A percentile compares a stretch with the other conserved stretches of the same genome.
Conservation (phyloP, 441 rosid genomes). For the Gossypium lobatum region DNA sequence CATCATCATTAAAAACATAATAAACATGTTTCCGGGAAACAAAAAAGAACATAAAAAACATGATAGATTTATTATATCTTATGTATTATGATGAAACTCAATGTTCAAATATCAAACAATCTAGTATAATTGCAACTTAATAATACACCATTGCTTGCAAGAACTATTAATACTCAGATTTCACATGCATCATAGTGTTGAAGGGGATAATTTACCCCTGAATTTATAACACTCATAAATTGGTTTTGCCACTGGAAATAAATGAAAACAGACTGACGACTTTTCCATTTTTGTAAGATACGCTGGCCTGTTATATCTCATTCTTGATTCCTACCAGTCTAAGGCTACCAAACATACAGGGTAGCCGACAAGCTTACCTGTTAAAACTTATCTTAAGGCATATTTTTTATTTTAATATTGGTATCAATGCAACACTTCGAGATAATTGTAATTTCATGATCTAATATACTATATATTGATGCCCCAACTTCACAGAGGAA, state of each 20-base stretch:
- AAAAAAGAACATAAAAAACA: no score
- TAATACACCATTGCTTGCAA: slow-evolving; percentile 48
- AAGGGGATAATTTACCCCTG: background rate
- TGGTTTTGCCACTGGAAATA: background rate
- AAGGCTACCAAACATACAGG: background rate
- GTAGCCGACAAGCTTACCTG: background rate
- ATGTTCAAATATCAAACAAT: background rate
- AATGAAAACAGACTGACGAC: no score
- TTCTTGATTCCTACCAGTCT: background rate
- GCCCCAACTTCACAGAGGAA: no score
- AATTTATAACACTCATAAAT: background rate
- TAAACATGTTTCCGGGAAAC: no score
- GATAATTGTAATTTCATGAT: no score
- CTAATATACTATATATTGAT: no score
- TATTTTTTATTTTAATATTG: no score
- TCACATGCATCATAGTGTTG: background rate
- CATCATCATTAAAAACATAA: no score
- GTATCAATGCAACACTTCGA: no score
- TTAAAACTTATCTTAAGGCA: background rate
- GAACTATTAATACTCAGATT: background rate
- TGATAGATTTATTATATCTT: background rate
- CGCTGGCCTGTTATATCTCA: background rate
- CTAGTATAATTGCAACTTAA: background rate
- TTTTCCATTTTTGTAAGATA: background rate
- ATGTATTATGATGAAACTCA: background rate